Evolutionary conservation across 768 basidiomycete genomes (phyloP).

Genomic region (Leccinum variicolor): DNA sequence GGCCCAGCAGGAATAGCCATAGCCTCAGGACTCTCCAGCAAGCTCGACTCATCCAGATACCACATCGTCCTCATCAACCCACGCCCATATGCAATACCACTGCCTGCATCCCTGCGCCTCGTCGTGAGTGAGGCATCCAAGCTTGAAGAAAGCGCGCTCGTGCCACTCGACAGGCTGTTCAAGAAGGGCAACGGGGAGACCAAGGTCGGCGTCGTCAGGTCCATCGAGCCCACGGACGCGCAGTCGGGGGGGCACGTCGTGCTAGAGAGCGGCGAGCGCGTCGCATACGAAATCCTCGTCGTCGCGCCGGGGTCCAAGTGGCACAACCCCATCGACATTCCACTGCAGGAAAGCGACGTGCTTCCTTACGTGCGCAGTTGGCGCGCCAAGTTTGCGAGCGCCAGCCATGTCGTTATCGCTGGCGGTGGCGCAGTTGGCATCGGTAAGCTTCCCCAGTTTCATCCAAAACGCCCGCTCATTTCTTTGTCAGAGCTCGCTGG

Average conservation of each 20-base stretch:
- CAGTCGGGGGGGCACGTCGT: slow-evolving; percentile 45
- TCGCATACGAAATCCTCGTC: slow-evolving; percentile 55
- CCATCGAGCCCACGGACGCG: slow-evolving; percentile 36
- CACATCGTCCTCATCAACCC: slow-evolving; percentile 54
- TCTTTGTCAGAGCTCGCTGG: slow-evolving; percentile 38
- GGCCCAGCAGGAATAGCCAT: slow-evolving; percentile 42
- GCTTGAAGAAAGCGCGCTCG: slow-evolving; percentile 43
- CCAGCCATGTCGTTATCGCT: slow-evolving; percentile 44
- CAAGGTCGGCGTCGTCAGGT: slow-evolving; percentile 33
- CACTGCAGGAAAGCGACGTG: slow-evolving; percentile 30
- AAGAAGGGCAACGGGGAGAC: slow-evolving; percentile 41
- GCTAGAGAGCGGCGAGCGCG: slow-evolving; percentile 45
- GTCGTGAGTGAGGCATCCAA: slow-evolving; percentile 35
- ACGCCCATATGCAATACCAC: slow-evolving; percentile 47
- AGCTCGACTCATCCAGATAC: slow-evolving; percentile 46
- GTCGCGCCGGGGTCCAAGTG: slow-evolving; percentile 58
- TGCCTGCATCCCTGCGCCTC: slow-evolving; percentile 53
- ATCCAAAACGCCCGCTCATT: background rate
- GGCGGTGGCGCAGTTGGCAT: slow-evolving; percentile 58
- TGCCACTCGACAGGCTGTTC: slow-evolving; percentile 53
- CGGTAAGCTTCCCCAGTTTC: slow-evolving; percentile 35
- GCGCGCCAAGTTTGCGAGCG: slow-evolving; percentile 32
- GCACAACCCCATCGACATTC: slow-evolving; percentile 47
- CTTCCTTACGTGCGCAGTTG: slow-evolving; percentile 29
- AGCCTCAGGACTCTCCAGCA: slow-evolving; percentile 46